Conservation (phyloP, 2,329 filamentous ascomycete genomes). For the Hirsutella thompsonii region DNA sequence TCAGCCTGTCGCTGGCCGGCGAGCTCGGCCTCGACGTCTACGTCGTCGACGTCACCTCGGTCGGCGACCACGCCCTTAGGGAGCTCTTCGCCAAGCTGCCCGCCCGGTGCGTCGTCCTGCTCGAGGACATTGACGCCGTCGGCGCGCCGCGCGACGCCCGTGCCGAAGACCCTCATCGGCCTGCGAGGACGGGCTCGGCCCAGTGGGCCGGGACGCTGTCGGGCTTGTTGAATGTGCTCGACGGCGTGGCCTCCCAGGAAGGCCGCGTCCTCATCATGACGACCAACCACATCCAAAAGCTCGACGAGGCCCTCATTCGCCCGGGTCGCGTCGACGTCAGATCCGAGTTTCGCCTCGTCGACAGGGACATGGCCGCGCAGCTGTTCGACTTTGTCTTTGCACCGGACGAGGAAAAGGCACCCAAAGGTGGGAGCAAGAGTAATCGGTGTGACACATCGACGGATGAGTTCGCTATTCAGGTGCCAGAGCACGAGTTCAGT, state of each 20-base stretch:
- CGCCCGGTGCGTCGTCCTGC: conserved; percentile 21
- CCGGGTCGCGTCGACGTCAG: conserved; percentile 43
- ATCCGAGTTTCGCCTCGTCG: conserved; percentile 20
- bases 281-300: conserved; percentile 11
- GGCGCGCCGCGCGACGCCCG: conserved; percentile 2
- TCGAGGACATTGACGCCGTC: conserved; percentile 25
- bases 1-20: conserved; percentile 21
- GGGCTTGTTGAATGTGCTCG: conserved; percentile 10
- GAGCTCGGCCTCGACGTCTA: conserved; percentile 23
- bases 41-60: conserved; percentile 18
- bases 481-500: conserved; percentile 19
- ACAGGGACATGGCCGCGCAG: neutral
- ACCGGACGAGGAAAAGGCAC: neutral
- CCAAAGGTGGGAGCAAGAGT: conserved; percentile 1
- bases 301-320: conserved; percentile 10
- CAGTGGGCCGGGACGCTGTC: conserved; percentile 7
- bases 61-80: conserved; percentile 16
- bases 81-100: conserved; percentile 18
- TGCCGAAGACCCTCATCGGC: neutral
- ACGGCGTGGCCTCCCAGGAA: conserved; percentile 10
- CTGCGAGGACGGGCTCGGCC: no score
- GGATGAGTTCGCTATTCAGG: conserved; percentile 24
- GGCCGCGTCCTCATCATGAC: conserved; percentile 13
- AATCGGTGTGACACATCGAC: neutral
- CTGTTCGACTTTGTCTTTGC: neutral